Conservation (phyloP, 805 yeast species). For the Yamadazyma paraphyllophila region DNA sequence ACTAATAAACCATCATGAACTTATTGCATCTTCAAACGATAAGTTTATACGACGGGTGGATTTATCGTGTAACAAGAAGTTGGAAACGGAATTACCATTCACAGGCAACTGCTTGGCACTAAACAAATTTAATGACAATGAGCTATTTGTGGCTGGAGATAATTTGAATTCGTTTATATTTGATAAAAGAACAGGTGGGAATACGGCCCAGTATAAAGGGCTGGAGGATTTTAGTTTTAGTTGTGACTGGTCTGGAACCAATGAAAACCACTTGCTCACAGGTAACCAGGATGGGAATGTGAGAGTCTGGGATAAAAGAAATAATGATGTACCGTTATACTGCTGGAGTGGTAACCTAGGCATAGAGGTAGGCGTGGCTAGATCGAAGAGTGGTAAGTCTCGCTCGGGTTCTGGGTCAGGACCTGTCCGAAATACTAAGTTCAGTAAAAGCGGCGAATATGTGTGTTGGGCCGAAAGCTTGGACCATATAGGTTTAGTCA, state of each 20-base stretch:
- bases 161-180: slow-evolving; percentile 39
- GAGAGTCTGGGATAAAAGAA: slow-evolving; percentile 51
- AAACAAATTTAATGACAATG: slow-evolving; percentile 36
- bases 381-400: not conserved
- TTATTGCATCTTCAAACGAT: slow-evolving; percentile 54
- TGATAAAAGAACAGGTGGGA: slow-evolving; percentile 38
- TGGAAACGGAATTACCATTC: slow-evolving; percentile 32
- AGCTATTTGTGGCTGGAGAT: slow-evolving; percentile 53
- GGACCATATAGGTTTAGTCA: slow-evolving; percentile 54
- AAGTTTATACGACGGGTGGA: slow-evolving; percentile 41
- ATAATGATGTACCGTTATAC: slow-evolving; percentile 20
- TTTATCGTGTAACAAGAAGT: slow-evolving; percentile 18
- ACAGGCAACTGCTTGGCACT: slow-evolving; percentile 51
- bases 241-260: slow-evolving; percentile 53
- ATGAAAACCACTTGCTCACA: slow-evolving; percentile 46
- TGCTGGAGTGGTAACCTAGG: slow-evolving; percentile 39
- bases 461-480: slow-evolving; percentile 58
- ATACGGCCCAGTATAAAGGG: slow-evolving; percentile 25
- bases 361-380: slow-evolving; percentile 8
- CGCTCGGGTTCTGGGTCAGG: slow-evolving; percentile 23
- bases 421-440: slow-evolving; percentile 53
- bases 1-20: slow-evolving; percentile 24
- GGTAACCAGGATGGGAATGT: slow-evolving; percentile 64
- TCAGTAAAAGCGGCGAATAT: slow-evolving; percentile 44
- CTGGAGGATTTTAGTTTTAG: slow-evolving; percentile 58